Conservation (phyloP, 805 yeast species). For the Ogataea neopini region DNA sequence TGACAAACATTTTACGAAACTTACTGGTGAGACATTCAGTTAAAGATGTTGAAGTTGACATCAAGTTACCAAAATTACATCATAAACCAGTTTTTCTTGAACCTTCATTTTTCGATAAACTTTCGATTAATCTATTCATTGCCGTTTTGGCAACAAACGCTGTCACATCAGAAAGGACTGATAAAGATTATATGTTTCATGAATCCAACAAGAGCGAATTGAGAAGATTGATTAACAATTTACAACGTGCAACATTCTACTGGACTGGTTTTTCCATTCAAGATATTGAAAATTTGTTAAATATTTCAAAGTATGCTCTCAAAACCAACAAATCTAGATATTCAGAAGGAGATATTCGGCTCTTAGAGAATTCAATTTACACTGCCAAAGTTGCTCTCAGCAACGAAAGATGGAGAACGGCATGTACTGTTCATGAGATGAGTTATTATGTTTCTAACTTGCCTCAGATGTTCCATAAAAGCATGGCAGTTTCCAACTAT, state of each 20-base stretch:
- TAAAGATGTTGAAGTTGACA: constrained; percentile 55
- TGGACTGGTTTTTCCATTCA: constrained; percentile 71
- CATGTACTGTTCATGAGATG: constrained; percentile 66
- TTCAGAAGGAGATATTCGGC: constrained; percentile 37
- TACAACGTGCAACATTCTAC: constrained; percentile 67
- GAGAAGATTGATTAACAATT: constrained; percentile 56
- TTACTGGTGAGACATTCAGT: constrained; percentile 57
- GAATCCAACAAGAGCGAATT: constrained; percentile 54
- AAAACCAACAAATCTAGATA: constrained; percentile 37
- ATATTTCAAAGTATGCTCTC: constrained; percentile 48
- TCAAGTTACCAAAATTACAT: constrained; percentile 56
- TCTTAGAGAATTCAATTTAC: constrained; percentile 46
- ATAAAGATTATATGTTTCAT: constrained; percentile 71
- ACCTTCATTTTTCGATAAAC: constrained; percentile 62
- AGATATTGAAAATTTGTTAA: constrained; percentile 55
- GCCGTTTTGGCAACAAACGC: constrained; percentile 73
- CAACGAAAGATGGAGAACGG: constrained; percentile 58
- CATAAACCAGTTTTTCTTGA: constrained; percentile 58
- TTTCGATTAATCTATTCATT: constrained; percentile 63
- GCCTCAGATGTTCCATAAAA: constrained; percentile 41
- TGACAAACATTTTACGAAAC: constrained; percentile 45
- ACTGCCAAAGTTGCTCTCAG: constrained; percentile 50
- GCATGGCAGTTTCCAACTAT: constrained; percentile 46
- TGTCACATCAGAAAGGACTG: constrained; percentile 68
- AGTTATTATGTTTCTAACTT: constrained; percentile 50